These are phyloP conservation scores for Russula emetica DNA, from an alignment of 768 basidiomycete genomes.

Conservation along the genomic window DNA sequence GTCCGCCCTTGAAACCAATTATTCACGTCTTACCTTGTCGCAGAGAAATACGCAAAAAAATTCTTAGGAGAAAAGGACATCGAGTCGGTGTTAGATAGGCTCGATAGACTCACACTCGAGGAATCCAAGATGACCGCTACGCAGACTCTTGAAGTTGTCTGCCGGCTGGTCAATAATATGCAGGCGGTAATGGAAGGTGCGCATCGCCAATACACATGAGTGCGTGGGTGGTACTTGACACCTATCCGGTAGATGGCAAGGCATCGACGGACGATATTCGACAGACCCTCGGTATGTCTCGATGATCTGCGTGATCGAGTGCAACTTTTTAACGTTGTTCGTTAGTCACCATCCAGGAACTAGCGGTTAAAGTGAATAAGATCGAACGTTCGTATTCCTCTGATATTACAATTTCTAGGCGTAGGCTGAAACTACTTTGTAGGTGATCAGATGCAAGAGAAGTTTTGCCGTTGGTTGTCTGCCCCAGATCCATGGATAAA, in stretches of 20 bases:
- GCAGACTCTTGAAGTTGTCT: background rate
- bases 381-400: background rate
- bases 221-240: background rate
- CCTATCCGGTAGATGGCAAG: background rate
- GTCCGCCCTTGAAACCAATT: background rate
- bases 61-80: background rate
- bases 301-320: background rate
- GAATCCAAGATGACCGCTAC: background rate
- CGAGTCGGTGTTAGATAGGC: background rate
- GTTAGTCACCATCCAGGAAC: background rate
- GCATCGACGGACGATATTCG: background rate
- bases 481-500: background rate
- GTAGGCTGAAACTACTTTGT: background rate
- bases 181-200: background rate
- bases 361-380: background rate
- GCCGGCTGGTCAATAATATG: background rate
- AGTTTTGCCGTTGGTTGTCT: background rate
- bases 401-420: background rate
- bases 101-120: background rate
- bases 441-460: background rate
- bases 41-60: constrained; percentile 3
- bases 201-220: no score
- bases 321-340: background rate
- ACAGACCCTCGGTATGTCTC: background rate
- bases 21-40: no score